phyloP scores from a whole-genome alignment of 306 rosid species.

The Prunus davidiana region DNA sequence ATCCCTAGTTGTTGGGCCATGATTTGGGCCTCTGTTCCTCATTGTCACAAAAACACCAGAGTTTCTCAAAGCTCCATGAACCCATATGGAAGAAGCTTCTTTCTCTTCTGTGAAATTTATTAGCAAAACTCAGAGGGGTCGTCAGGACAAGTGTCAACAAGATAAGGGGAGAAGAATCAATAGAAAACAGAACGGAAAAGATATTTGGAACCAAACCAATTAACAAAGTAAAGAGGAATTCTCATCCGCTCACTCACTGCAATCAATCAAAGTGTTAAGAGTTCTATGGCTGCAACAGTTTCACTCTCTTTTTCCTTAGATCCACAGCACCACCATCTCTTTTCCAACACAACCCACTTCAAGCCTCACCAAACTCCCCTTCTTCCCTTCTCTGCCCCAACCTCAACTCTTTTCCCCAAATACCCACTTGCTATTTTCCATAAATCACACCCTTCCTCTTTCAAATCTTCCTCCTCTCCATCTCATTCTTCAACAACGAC shows the following conservation, averaged over 20 bases:
- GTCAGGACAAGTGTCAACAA: background rate
- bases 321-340: conserved; percentile 30
- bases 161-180: background rate
- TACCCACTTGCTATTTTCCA: conserved; percentile 28
- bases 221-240: background rate
- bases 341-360: conserved; percentile 12
- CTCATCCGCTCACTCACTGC: background rate
- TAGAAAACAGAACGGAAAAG: background rate
- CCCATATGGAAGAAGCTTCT: no score
- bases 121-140: background rate
- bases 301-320: conserved; percentile 52
- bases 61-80: no score
- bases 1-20: no score
- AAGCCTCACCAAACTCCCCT: conserved; percentile 18
- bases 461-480: conserved; percentile 47
- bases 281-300: conserved; percentile 57
- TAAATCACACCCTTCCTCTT: conserved; percentile 13
- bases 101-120: background rate
- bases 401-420: conserved; percentile 23
- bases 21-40: no score
- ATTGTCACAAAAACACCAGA: no score
- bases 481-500: conserved; percentile 10
- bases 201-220: background rate
- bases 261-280: background rate
- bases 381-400: conserved; percentile 17